Base-by-base conservation (phyloP, 805 yeast species). In the Nematodospora valgi region DNA sequence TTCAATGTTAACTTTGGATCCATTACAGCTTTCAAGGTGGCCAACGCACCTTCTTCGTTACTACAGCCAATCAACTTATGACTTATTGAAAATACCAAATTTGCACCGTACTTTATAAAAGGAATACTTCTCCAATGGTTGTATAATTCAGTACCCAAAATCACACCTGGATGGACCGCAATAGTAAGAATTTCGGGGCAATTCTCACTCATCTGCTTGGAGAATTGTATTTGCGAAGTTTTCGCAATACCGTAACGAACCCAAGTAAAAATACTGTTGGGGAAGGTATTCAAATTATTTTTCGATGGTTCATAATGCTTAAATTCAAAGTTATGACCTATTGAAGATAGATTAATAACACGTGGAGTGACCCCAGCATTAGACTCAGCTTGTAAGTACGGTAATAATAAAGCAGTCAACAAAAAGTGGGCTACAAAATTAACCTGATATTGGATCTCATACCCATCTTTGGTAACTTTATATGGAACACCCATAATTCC, bases 381-480 rank as follows among this genome's bases (percentile, higher is more conserved):
- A 6, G 43, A 43, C 2, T 49, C 54, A 2, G 44, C 44, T 30
- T 51, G 31, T 28, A 65, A 43, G 3, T 37, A 43, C 3, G 66
- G 62, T 12, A 62, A 25, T 23, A 64, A 46, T 34, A 43, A 45
- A 12, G 54, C 40, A 4, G 66, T 56, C 43, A 66, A 51, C 20
- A 66, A 43, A n/a, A 61, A 39, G 30, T 61, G 70, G 12, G 58
- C 51, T 19, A 58, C 58, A 23, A 48, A 52, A 41, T 65, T 66
- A 15, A 61, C 68, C 47, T 66, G 72, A 45, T 59, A 63, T 49
- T 65, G 71, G 24, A 64, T 46, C 42, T 66, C 72, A 44, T 51
- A 54, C 14, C 54, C 59, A 41, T 66, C 70, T 31, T 52, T 52
- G 7, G 70, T 62, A 23, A 46, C 33, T 35, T 56, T 58, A 37